phyloP scores from a whole-genome alignment of 192 early-diverging fungal species.

The Oehlia diaphana region DNA sequence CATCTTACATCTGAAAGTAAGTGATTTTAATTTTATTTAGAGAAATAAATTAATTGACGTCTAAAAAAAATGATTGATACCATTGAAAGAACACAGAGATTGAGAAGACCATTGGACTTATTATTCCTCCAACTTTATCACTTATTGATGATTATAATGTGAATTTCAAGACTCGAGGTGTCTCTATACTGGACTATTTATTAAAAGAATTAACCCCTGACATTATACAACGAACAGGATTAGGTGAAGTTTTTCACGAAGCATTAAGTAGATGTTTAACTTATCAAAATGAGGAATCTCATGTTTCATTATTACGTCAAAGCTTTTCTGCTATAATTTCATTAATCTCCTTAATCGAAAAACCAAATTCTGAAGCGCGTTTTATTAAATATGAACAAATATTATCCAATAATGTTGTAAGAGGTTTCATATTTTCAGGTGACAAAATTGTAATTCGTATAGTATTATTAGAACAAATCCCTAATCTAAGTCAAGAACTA shows the following conservation, averaged over 20 bases:
- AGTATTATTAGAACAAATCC: conserved; percentile 28
- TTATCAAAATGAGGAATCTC: conserved; percentile 23
- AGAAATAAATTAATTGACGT: neutral
- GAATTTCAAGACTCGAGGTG: conserved; percentile 24
- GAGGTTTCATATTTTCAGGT: conserved; percentile 15
- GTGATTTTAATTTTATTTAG: neutral
- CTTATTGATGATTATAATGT: conserved; percentile 32
- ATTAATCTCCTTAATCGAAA: conserved; percentile 7
- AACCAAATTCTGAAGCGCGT: neutral
- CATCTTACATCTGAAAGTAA: neutral
- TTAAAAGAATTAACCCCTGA: conserved; percentile 20
- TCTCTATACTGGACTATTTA: conserved; percentile 18
- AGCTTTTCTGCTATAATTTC: conserved; percentile 25
- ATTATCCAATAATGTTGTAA: conserved; percentile 19
- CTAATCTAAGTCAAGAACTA: neutral
- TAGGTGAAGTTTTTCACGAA: conserved; percentile 28
- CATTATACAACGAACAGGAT: conserved; percentile 19
- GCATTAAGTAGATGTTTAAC: conserved; percentile 23
- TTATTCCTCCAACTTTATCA: conserved; percentile 31
- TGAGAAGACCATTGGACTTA: conserved; percentile 9
- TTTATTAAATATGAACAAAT: conserved; percentile 19
- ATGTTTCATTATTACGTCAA: conserved; percentile 9
- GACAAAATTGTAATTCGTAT: conserved; percentile 20
- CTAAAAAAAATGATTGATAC: no score
- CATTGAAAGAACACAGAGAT: neutral